Base-by-base conservation (phyloP, 805 yeast genomes). In the Komagataella pastoris region DNA sequence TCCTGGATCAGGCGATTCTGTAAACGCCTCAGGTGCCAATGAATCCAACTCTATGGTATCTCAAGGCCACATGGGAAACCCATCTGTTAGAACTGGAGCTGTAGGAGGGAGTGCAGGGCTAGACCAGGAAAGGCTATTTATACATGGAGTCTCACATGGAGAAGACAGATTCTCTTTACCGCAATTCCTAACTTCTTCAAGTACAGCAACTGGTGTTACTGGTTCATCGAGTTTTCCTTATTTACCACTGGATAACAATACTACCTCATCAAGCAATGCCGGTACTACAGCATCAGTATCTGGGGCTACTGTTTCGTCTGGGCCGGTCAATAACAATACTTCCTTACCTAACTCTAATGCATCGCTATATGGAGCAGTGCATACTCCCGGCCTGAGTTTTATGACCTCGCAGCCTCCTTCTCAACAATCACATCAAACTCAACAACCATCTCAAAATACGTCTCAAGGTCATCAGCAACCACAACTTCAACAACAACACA, bases 401-500 rank as follows among this genome's bases (percentile, higher is more conserved):
- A 49, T 18, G 17, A 51, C 24, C 40, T 17, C 49, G 5, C 45
- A 19, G 3, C 46, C 51, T 19, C 49, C 53, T 19, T 7, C 17
- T 10, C 50, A 36, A 19, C 23, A 17, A 21, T 46, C 30, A 44
- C 45, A 24, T 24, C 51, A 50, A 47, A 47, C 44, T 17, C 49
- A 45, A 19, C 49, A 43, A 8, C 48, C 17, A 8, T 30, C 18
- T 14, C 51, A 50, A 17, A 47, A n/a, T 45, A 17, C 47, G 14
- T 19, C 47, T 12, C 47, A 45, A 45, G 14, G 21, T 6, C 50
- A 30, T 17, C 53, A 17, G 24, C 53, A 36, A n/a, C 51, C 21
- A 45, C 48, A 6, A 8, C 52, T 21, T 14, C 52, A 52, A 14
- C 49, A 45, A 21, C 51, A 48, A 36, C 48, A 19, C 7, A 10